Evolutionary conservation across 176 grass and related monocot species (phyloP).

Genomic region (Oryza glaberrima): DNA sequence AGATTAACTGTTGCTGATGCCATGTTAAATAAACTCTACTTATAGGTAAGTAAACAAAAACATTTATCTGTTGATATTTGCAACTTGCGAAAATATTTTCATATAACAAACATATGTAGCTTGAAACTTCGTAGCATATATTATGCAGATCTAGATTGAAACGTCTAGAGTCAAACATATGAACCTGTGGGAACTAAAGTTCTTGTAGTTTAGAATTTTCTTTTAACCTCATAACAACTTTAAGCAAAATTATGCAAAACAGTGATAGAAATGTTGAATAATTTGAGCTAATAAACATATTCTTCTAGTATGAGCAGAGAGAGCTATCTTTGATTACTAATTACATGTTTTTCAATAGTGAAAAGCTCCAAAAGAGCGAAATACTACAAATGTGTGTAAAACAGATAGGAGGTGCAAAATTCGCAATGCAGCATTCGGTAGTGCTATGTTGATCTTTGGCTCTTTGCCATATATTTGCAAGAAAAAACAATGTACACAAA

Average conservation of each 20-base stretch:
- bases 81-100: not conserved
- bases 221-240: slow-evolving; percentile 27
- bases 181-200: slow-evolving; percentile 7
- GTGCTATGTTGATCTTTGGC: not conserved
- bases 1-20: not conserved
- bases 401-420: slow-evolving; percentile 3
- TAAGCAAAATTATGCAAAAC: not conserved
- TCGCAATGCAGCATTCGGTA: not conserved
- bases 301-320: slow-evolving; percentile 9
- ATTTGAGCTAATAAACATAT: slow-evolving; percentile 13
- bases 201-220: not conserved
- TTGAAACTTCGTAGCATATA: slow-evolving; percentile 8
- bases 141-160: not conserved
- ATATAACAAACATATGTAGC: slow-evolving; percentile 19
- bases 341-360: not conserved
- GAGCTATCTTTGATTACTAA: not conserved
- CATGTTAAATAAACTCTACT: slow-evolving; percentile 16
- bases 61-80: not conserved
- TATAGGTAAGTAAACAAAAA: slow-evolving; percentile 8
- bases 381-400: not conserved
- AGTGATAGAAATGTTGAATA: not conserved
- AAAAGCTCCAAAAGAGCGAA: not conserved
- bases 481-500: not conserved
- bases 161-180: not conserved
- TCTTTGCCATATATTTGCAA: slow-evolving; percentile 8